Base-by-base conservation (phyloP, 768 basidiomycete species). In the Trametes sanguinea region DNA sequence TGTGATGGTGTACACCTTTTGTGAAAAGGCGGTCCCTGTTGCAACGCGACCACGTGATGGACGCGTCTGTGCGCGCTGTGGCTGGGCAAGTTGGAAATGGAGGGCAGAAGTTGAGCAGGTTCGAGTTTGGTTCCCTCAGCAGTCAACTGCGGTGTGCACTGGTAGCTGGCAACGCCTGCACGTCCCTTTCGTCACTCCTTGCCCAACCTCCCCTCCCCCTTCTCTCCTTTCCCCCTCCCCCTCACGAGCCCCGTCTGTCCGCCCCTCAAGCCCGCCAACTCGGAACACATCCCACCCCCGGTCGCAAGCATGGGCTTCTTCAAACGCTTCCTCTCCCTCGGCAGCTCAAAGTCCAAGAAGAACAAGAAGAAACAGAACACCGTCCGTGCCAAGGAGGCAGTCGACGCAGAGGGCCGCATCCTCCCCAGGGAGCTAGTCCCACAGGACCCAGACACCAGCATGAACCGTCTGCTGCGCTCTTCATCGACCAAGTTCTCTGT, bases 311-410 rank as follows among this genome's bases (percentile, higher is more conserved):
- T 90, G 88, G 84, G 86, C 22, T 85, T 92, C 57, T 74, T 92
- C 67, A 86, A 87, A 67, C 86, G 83, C 39, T 75, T 92, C 60
- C 81, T 91, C 53, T 90, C 90, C 16, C 75, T 90, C 33, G 80
- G 87, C 52, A 83, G 80, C 75, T 87, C 82, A 76, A 87, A 83
- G 73, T 81, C 77, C 65, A 86, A 83, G 73, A 78, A 78, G 59
- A 70, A 82, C 78, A 66, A 74, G 60, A 66, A 67, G 66, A 43
- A 62, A 65, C 39, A 70, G 57, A 48, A 37, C 22, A 54, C 57
- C 46, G 51, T 54, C 67, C 68, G 53, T 63, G 68, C 67, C 32
- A 68, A 51, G 65, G 50, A 59, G n/a, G 22, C 22, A 22, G 69
- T 72, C 54, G 71, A 67, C 63, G 45, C 63, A 30, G 65, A 65